phyloP scores from a whole-genome alignment of 495 filamentous ascomycete species.

The Neurospora hispaniola region DNA sequence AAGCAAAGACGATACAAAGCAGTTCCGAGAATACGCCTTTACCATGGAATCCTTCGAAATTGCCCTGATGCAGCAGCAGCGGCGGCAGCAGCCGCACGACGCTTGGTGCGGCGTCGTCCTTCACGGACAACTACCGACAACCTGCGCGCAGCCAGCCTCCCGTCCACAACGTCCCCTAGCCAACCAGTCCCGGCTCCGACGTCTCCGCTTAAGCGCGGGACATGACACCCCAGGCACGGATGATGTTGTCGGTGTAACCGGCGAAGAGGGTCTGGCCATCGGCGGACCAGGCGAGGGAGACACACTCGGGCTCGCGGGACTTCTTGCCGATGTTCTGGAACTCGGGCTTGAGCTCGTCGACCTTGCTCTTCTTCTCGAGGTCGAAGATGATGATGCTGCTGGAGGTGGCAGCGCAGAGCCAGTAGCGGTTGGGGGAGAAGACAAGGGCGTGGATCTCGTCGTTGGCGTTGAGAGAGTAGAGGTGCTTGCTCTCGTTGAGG shows the following conservation, averaged over 20 bases:
- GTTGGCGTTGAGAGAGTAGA: constrained; percentile 98
- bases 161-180: constrained; percentile 8
- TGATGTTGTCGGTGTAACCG: constrained; percentile 99
- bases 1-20: constrained; percentile 28
- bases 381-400: constrained; percentile 99
- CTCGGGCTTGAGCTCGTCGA: constrained; percentile 99
- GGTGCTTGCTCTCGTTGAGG: constrained; percentile 99
- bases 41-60: constrained; percentile 27
- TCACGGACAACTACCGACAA: neutral
- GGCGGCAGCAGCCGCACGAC: neutral
- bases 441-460: constrained; percentile 99
- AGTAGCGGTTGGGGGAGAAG: constrained; percentile 99
- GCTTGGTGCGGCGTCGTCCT: neutral
- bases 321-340: constrained; percentile 96
- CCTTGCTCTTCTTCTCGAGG: constrained; percentile 99
- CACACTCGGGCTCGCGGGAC: constrained; percentile 96
- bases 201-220: constrained; percentile 41
- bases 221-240: constrained; percentile 99
- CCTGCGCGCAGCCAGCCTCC: constrained; percentile 17
- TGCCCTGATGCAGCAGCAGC: constrained; percentile 4
- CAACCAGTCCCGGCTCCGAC: constrained; percentile 9
- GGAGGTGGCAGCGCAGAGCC: constrained; percentile 96
- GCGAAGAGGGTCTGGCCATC: constrained; percentile 99
- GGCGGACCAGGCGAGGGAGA: constrained; percentile 91
- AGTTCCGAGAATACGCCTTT: constrained; percentile 28